These are phyloP conservation scores for Yamadazyma sp. DNA, from an alignment of 805 yeast genomes.

Conservation along the genomic window DNA sequence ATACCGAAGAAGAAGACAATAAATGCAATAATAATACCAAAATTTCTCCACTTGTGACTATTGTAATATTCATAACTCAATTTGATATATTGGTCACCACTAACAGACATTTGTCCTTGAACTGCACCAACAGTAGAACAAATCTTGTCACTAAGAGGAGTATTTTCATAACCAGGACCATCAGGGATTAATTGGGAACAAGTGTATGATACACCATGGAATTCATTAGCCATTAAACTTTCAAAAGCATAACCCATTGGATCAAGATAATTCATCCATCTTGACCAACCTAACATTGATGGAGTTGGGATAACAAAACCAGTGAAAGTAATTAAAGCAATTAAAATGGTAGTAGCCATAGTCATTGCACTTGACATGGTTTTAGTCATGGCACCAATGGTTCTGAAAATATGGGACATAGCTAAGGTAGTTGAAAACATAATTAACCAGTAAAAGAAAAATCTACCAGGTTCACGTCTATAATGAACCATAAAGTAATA, in stretches of 20 bases:
- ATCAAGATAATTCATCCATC: slow-evolving; percentile 44
- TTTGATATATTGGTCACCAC: slow-evolving; percentile 57
- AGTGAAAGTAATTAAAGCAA: slow-evolving; percentile 56
- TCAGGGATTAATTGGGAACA: slow-evolving; percentile 58
- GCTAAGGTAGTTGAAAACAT: slow-evolving; percentile 29
- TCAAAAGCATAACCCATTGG: slow-evolving; percentile 49
- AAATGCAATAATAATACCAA: slow-evolving; percentile 62
- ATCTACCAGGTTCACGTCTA: slow-evolving; percentile 33
- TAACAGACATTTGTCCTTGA: slow-evolving; percentile 50
- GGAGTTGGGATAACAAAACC: slow-evolving; percentile 44
- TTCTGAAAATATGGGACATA: slow-evolving; percentile 41
- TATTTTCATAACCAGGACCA: slow-evolving; percentile 50
- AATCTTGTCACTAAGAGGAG: slow-evolving; percentile 38
- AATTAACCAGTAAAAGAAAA: slow-evolving; percentile 36
- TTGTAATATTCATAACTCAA: slow-evolving; percentile 49
- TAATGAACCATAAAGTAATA: slow-evolving; percentile 50
- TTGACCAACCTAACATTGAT: slow-evolving; percentile 62
- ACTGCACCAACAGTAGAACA: slow-evolving; percentile 62
- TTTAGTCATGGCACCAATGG: slow-evolving; percentile 41
- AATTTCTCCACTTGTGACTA: slow-evolving; percentile 75
- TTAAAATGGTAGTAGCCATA: slow-evolving; percentile 42
- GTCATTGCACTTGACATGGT: slow-evolving; percentile 42
- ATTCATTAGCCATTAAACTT: slow-evolving; percentile 62
- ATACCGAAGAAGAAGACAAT: slow-evolving; percentile 38
- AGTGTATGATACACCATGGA: slow-evolving; percentile 51